Base-by-base conservation (phyloP, 352 stramenopile genomes). In the Salisapilia sapeloensis region DNA sequence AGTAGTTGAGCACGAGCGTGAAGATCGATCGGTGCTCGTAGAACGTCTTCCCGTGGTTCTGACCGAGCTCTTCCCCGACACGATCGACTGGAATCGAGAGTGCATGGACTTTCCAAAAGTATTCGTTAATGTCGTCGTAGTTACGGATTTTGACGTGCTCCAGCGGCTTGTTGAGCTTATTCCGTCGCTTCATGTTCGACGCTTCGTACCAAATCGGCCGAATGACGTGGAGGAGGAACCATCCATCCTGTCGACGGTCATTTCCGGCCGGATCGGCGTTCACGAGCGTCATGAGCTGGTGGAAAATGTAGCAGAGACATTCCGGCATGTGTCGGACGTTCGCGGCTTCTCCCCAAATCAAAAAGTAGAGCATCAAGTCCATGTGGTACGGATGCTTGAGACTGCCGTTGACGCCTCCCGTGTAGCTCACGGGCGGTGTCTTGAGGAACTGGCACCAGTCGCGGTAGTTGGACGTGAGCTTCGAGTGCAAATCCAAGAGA, bases 321-420 rank as follows among this genome's bases (percentile, higher is more conserved):
- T 98, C 93, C 1, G 93, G 86, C 78, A 98, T 96, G 55, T 97
- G 91, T 14, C 91, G 67, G 16, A 98, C 52, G 50, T 98, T 98
- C n/a, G 63, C 86, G 0, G 74, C 76, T 64, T 98, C 93, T 7
- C 93, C 92, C 93, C 93, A 98, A 33, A 97, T 81, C 27, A 94
- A 90, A 31, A 98, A 96, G 42, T 92, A 97, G 4, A 98, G 51
- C 36, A 97, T 90, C 4, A 98, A 50, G 60, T 98, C 91, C 83
- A 84, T 84, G 38, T 84, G 48, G 48, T 75, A 39, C 23, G 49
- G 28, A 25, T 52, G 40, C 38, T 46, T 53, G 23, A 65, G 29
- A 11, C 33, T 38, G n/a, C 34, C 35, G 24, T 48, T 41, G 16
- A 29, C 38, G 0, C 14, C 7, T 12, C 42, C 46, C n/a, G 24